A percentile compares a stretch with the other conserved stretches of the same genome.
Evolutionary conservation across 75 land plant genomes (phyloP).

Genomic region (Ceratopteris richardii): DNA sequence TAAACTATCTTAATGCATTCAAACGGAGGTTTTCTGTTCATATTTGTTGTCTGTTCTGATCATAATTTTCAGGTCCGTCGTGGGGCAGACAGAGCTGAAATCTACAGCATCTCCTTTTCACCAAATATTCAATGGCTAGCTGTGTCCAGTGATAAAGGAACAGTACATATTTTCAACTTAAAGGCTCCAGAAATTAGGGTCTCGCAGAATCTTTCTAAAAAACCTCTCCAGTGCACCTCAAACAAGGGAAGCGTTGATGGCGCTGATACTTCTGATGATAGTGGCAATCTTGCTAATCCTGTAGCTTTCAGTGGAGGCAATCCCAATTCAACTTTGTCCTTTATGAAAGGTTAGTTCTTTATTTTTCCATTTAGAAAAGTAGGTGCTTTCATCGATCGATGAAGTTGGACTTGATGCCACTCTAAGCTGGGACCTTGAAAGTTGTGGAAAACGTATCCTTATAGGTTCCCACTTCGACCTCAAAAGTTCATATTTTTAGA

Average conservation of each 20-base stretch:
- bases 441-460: too few species aligned
- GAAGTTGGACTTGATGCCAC: too few species aligned
- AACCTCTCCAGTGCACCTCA: neutral
- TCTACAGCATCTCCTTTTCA: slow-evolving; percentile 80
- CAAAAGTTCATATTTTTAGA: too few species aligned
- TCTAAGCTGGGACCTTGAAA: too few species aligned
- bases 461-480: too few species aligned
- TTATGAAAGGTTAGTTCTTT: slow-evolving; percentile 54
- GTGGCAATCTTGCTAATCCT: neutral
- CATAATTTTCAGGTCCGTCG: slow-evolving; percentile 83
- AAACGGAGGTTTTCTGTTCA: too few species aligned
- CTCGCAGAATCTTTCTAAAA: neutral
- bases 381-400: too few species aligned
- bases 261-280: too few species aligned
- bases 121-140: slow-evolving; percentile 64
- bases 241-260: neutral
- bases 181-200: slow-evolving; percentile 8
- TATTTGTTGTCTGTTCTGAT: too few species aligned
- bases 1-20: too few species aligned
- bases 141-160: slow-evolving; percentile 89
- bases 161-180: slow-evolving; percentile 77
- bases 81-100: slow-evolving; percentile 82
- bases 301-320: slow-evolving; percentile 21
- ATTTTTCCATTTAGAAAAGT: too few species aligned
- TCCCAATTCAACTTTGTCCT: slow-evolving; percentile 51